A percentile compares a stretch with the other conserved stretches of the same genome.
These are phyloP conservation scores for Tylopilus subfusipes DNA, from an alignment of 768 basidiomycete genomes.

Conservation along the genomic window DNA sequence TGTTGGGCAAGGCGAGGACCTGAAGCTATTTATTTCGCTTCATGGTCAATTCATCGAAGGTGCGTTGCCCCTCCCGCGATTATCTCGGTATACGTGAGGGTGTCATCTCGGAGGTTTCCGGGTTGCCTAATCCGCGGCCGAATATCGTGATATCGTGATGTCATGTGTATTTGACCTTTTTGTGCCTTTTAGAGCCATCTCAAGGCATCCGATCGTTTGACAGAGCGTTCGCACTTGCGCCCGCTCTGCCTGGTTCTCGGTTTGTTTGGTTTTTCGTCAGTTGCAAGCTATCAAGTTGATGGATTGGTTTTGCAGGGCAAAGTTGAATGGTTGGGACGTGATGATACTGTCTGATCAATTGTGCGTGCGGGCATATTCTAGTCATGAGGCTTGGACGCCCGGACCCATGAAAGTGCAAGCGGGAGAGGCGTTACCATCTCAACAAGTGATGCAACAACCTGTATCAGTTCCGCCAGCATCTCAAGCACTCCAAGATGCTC, in stretches of 20 bases:
- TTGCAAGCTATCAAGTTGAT: slow-evolving; percentile 4
- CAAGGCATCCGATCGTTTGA: slow-evolving; percentile 90
- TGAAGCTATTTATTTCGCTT: slow-evolving; percentile 63
- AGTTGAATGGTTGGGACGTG: slow-evolving; percentile 83
- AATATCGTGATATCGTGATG: slow-evolving; percentile 8
- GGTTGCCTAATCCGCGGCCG: not conserved
- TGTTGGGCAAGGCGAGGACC: slow-evolving; percentile 54
- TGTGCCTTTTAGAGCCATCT: slow-evolving; percentile 49
- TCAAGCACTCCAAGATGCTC: slow-evolving; percentile 44
- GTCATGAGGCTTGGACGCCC: slow-evolving; percentile 71
- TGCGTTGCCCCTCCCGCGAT: slow-evolving; percentile 38
- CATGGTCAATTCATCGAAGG: slow-evolving; percentile 93
- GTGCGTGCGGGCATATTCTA: slow-evolving; percentile 80
- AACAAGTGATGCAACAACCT: slow-evolving; percentile 18
- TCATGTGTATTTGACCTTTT: slow-evolving; percentile 19
- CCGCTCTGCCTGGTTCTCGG: slow-evolving; percentile 79
- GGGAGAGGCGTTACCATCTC: slow-evolving; percentile 25
- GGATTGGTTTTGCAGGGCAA: slow-evolving; percentile 51
- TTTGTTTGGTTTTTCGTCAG: slow-evolving; percentile 40
- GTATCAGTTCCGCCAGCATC: slow-evolving; percentile 32
- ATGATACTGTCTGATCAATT: slow-evolving; percentile 86
- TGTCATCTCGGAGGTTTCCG: slow-evolving; percentile 16
- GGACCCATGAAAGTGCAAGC: slow-evolving; percentile 75
- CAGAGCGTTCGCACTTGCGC: slow-evolving; percentile 82
- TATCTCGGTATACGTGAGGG: not conserved